Base-by-base conservation (phyloP, 2,329 filamentous ascomycete species). In the Colletotrichum musae region DNA sequence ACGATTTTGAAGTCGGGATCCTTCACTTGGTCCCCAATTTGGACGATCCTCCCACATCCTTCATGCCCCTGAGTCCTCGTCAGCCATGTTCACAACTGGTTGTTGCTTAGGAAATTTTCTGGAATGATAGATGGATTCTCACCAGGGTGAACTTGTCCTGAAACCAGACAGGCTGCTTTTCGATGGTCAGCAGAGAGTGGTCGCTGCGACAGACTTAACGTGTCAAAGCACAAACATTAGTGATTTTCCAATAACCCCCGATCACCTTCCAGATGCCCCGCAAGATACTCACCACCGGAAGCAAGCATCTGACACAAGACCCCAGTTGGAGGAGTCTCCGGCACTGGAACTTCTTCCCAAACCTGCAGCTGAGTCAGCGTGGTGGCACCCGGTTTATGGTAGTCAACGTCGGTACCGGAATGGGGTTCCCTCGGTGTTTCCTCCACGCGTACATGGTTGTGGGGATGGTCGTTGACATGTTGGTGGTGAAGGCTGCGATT, bases 391-490 rank as follows among this genome's bases (percentile, higher is more conserved):
- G 47, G 39, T 28, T n/a, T 26, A 61, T n/a, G 16, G 26, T 26
- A 24, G 28, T 56, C 21, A n/a, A 5, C 12, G 39, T 18, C 15
- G 63, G 16, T 68, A 76, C 73, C 16, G 77, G 76, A 16, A 73
- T 70, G 1, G 73, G 73, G 36, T 73, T 76, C 51, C 78, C 79
- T 61, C 70, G 74, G 56, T 80, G 76, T 66, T 80, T 80, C 47
- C 77, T 74, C 79, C 79, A 81, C 1, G 77, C 79, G 54, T 73
- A 71, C 79, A 81, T 81, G 3, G 76, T 77, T 57, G 65, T 53
- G 7, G 75, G 74, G 28, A 32, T 32, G 2, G 28, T 32, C 6
- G 10, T 32, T 32, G 28, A 32, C 28, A 32, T 32, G 7, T 32
- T 9, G 28, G 7, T 32, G 28, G 7, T 32, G 28, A 32, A 9